These are phyloP conservation scores for Chlorella sorokiniana DNA, from an alignment of 139 green algal genomes.

Conservation along the genomic window DNA sequence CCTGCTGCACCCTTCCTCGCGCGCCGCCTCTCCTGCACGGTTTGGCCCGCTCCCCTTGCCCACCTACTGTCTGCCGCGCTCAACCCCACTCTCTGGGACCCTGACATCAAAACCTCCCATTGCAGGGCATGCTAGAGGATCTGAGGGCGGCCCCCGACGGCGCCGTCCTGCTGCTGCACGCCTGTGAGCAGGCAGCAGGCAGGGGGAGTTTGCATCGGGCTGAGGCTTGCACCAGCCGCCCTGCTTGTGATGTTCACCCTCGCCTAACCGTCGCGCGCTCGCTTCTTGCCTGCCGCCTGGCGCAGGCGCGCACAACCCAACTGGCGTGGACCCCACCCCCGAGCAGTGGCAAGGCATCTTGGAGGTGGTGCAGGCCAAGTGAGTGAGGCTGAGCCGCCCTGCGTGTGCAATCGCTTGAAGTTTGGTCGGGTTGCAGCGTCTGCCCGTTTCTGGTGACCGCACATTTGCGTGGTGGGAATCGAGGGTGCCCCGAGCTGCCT, in stretches of 20 bases:
- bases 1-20: too few relatives aligned
- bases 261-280: background rate
- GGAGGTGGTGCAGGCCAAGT: conserved; percentile 10
- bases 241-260: too few relatives aligned
- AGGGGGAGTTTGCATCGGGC: too few relatives aligned
- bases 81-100: too few relatives aligned
- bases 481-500: too few relatives aligned
- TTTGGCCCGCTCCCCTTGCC: too few relatives aligned
- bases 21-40: too few relatives aligned
- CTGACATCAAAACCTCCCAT: conserved; percentile 13
- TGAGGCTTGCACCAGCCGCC: too few relatives aligned
- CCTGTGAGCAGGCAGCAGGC: conserved; percentile 80
- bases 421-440: background rate
- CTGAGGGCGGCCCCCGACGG: conserved; percentile 86
- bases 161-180: conserved; percentile 94
- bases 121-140: conserved; percentile 89
- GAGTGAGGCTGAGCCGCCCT: background rate
- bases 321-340: conserved; percentile 89
- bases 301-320: conserved; percentile 25
- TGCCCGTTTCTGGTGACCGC: too few relatives aligned
- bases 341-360: conserved; percentile 94
- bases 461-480: too few relatives aligned
- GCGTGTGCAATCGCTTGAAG: background rate
- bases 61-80: too few relatives aligned
- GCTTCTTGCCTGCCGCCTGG: background rate